These are phyloP conservation scores for Lachancea fermentati DNA, from an alignment of 805 yeast species.

Conservation along the genomic window DNA sequence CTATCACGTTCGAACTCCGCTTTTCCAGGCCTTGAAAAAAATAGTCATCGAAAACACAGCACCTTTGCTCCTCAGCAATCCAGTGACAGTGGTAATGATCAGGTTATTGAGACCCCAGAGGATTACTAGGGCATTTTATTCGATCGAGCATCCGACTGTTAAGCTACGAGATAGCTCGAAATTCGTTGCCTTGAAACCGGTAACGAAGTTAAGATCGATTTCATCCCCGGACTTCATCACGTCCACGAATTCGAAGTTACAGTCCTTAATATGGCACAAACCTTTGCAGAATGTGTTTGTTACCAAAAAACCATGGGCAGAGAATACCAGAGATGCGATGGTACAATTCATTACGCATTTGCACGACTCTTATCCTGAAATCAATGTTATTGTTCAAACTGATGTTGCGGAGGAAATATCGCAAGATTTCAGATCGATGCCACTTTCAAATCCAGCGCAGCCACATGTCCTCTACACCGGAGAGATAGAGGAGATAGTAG, in stretches of 20 bases:
- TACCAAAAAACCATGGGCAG: constrained; percentile 81
- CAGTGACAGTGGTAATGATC: neutral
- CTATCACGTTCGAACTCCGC: neutral
- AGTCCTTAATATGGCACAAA: constrained; percentile 61
- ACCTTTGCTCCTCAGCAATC: neutral
- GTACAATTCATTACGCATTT: constrained; percentile 57
- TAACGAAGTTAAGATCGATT: constrained; percentile 25
- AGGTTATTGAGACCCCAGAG: neutral
- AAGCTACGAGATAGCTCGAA: constrained; percentile 15
- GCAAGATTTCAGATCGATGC: constrained; percentile 21
- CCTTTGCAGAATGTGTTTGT: constrained; percentile 71
- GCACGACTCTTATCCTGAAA: constrained; percentile 55
- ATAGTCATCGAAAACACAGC: neutral
- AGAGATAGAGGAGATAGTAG: constrained; percentile 45
- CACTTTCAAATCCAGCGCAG: constrained; percentile 25
- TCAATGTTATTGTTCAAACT: constrained; percentile 71
- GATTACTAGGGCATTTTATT: constrained; percentile 4
- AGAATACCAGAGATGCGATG: constrained; percentile 59
- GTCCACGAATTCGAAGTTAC: constrained; percentile 55
- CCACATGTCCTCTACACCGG: constrained; percentile 55
- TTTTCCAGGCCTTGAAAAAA: neutral
- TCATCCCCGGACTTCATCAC: constrained; percentile 47
- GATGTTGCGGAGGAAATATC: constrained; percentile 69
- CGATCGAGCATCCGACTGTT: constrained; percentile 14
- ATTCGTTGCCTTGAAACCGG: constrained; percentile 31